Percentiles rank a stretch among this genome's conserved stretches.
These are phyloP conservation scores for Metschnikowia cerradonensis DNA, from an alignment of 805 yeast species.

Conservation along the genomic window DNA sequence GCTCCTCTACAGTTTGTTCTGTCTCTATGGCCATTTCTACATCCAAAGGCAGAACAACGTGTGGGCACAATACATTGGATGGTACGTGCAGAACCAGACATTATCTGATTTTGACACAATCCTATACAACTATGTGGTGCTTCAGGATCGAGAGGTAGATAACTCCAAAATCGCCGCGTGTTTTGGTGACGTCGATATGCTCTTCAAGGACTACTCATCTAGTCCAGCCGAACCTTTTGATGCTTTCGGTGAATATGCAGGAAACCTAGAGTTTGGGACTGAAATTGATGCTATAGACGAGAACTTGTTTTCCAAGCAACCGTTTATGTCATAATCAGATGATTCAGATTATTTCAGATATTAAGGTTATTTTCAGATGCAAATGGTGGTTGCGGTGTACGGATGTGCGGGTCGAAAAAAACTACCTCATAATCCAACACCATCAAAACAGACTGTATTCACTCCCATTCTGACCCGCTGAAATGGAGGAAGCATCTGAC, in stretches of 20 bases:
- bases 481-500: constrained; percentile 18
- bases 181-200: background rate
- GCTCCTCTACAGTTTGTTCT: constrained; percentile 19
- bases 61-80: constrained; percentile 25
- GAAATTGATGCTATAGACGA: background rate
- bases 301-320: background rate
- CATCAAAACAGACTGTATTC: background rate
- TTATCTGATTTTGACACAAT: constrained; percentile 7
- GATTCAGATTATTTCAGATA: too few species aligned
- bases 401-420: constrained; percentile 4
- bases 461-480: background rate
- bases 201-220: background rate
- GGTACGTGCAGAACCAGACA: constrained; percentile 14
- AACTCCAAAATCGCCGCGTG: background rate
- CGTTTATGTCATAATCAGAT: too few species aligned
- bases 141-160: constrained; percentile 2
- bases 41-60: constrained; percentile 21
- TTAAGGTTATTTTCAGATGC: too few species aligned
- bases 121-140: constrained; percentile 8
- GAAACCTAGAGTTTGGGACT: background rate
- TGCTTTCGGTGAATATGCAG: background rate
- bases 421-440: background rate
- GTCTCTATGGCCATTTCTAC: constrained; percentile 20
- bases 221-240: background rate
- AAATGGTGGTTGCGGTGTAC: background rate